Percentiles rank a stretch among this genome's conserved stretches.
These are phyloP conservation scores for Omphalea diandra DNA, from an alignment of 441 rosid species.

Conservation along the genomic window DNA sequence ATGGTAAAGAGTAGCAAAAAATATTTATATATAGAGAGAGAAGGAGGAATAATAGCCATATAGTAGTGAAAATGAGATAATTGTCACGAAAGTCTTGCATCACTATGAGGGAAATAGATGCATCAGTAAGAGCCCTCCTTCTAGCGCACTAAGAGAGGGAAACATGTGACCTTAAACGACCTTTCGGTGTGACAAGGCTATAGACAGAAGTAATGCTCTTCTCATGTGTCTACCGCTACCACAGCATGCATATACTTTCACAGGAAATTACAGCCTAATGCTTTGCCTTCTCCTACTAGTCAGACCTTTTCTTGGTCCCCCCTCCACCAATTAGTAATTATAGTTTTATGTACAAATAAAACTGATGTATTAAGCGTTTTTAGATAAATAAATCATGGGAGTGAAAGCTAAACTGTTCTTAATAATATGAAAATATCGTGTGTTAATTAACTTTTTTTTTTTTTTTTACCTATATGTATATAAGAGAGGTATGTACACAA, in stretches of 20 bases:
- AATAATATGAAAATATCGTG: too few species aligned
- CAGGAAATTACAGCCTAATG: background rate
- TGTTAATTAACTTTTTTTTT: too few species aligned
- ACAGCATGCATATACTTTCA: constrained; percentile 4
- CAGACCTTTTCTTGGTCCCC: constrained; percentile 3
- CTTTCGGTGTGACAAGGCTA: constrained; percentile 43
- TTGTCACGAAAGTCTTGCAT: constrained; percentile 71
- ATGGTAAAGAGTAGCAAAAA: too few species aligned
- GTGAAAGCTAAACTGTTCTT: too few species aligned
- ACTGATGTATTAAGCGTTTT: too few species aligned
- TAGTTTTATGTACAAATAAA: too few species aligned
- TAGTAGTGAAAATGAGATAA: constrained; percentile 23
- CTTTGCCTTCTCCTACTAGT: background rate
- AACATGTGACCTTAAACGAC: constrained; percentile 51
- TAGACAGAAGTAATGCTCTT: background rate
- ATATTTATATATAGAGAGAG: too few species aligned
- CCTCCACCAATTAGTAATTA: too few species aligned
- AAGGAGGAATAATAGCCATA: constrained; percentile 23
- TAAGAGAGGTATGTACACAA: too few species aligned
- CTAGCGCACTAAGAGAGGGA: constrained; percentile 37
- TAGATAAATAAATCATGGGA: too few species aligned
- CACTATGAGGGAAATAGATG: constrained; percentile 32
- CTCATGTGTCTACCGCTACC: constrained; percentile 10
- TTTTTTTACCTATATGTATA: too few species aligned
- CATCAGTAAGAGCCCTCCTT: constrained; percentile 19